A percentile compares a stretch with the other conserved stretches of the same genome.
These are phyloP conservation scores for Raffaelea ambrosiae DNA, from an alignment of 2,329 filamentous ascomycete species.

Conservation along the genomic window DNA sequence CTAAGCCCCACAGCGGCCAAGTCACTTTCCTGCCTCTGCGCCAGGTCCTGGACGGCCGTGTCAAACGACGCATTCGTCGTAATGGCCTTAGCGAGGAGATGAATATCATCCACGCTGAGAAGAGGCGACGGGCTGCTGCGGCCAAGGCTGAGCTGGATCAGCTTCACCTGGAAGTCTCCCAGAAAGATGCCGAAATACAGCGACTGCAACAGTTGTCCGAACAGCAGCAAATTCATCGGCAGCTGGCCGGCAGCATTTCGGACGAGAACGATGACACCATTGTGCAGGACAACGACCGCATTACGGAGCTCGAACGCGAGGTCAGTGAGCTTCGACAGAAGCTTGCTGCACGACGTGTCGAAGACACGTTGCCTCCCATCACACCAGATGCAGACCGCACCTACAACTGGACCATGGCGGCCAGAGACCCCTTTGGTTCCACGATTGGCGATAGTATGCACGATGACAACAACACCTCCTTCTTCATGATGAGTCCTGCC, in stretches of 20 bases:
- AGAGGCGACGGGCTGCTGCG: conserved; percentile 28
- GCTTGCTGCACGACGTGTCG: conserved; percentile 16
- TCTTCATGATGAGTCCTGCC: conserved; percentile 19
- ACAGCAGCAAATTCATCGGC: not conserved
- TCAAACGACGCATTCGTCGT: conserved; percentile 48
- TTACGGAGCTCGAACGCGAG: conserved; percentile 27
- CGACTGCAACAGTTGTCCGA: conserved; percentile 9
- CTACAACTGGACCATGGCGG: conserved; percentile 44
- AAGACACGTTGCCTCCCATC: conserved; percentile 5
- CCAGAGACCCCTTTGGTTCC: conserved; percentile 36
- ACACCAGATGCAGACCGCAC: conserved; percentile 17
- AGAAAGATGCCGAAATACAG: conserved; percentile 43
- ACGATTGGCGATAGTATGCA: not conserved
- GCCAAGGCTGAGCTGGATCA: conserved; percentile 38
- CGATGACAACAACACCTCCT: conserved; percentile 30
- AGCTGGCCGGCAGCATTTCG: not conserved
- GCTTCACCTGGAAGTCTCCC: conserved; percentile 39
- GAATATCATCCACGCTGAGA: conserved; percentile 41
- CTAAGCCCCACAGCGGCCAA: conserved; percentile 23
- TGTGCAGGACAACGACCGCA: conserved; percentile 34
- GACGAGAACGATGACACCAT: conserved; percentile 32
- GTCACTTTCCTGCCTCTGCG: conserved; percentile 40
- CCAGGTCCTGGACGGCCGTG: conserved; percentile 47
- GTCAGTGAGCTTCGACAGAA: conserved; percentile 23
- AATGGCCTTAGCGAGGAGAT: conserved; percentile 51